Base-by-base conservation (phyloP, 495 filamentous ascomycete genomes). In the Xylaria flabelliformis region DNA sequence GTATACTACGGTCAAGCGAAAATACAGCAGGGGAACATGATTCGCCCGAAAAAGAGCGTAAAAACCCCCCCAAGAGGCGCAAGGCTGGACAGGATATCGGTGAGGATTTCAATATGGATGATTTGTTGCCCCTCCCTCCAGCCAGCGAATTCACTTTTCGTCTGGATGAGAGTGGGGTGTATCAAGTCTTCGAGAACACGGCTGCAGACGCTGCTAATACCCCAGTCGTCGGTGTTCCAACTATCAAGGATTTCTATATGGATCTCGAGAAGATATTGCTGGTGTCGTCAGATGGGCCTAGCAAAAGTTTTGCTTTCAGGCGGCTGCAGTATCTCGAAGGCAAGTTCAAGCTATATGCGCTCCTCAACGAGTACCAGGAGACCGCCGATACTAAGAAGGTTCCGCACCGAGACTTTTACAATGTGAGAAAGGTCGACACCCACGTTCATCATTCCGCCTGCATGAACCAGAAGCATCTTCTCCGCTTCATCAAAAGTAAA, bases 391-490 rank as follows among this genome's bases (percentile, higher is more conserved):
- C 93, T 82, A 99, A 99, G 82, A 93, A 90, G 77, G 97, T 98
- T 12, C 96, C 96, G 34, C 96, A 99, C 80, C 88, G 96, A 83
- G 96, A 99, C 81, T 99, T 99, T 77, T 99, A 99, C 83, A 99
- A 99, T 77, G 96, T 99, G 63, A 88, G 96, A 72, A 99, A 99
- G 81, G 97, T 99, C 29, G 96, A 99, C 81, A 99, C 96, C 17
- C 96, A 99, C 86, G 96, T 99, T 72, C 96, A 99, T 80, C 96
- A 99, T 80, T 99, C 96, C 6, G 97, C 96, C 50, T 98, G 97
- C 80, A 99, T 99, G 96, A 99, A 98, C 80, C 96, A 98, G 83
- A 99, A 99, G 78, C 96, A 99, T 86, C 84, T 99, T 53, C 86
- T 99, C 71, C 92, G 96, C 50, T 99, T 98, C 81, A 99, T 99